Evolutionary conservation across 129 eudicot genomes (phyloP).

Genomic region (Helianthus tuberosus): DNA sequence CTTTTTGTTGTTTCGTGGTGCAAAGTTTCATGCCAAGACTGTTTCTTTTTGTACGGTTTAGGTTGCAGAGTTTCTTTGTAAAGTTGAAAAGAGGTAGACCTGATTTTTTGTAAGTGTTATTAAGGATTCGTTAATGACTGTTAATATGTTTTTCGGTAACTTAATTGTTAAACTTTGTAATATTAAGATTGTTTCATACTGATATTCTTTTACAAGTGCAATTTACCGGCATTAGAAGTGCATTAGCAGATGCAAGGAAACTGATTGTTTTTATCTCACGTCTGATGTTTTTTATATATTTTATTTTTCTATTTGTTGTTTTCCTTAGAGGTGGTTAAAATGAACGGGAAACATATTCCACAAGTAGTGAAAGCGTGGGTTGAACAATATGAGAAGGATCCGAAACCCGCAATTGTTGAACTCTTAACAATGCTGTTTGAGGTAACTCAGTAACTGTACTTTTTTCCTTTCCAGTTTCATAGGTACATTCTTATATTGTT

Average conservation of each 20-base stretch:
- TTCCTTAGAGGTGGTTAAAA: conserved; percentile 69
- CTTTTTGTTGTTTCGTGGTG: background rate
- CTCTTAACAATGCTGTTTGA: conserved; percentile 85
- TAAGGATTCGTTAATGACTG: background rate
- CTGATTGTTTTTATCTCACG: background rate
- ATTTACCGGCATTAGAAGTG: conserved; percentile 10
- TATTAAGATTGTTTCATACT: background rate
- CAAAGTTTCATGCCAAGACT: conserved; percentile 6
- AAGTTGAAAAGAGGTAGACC: background rate
- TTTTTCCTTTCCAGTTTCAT: background rate
- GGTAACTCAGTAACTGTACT: conserved; percentile 43
- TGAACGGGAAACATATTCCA: conserved; percentile 71
- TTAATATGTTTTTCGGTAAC: background rate
- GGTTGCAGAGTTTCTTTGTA: background rate
- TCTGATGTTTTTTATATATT: background rate
- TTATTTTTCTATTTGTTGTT: background rate
- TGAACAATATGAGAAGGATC: conserved; percentile 76
- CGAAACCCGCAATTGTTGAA: conserved; percentile 78
- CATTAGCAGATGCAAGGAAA: conserved; percentile 1
- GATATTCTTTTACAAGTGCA: background rate
- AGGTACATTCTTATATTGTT: background rate
- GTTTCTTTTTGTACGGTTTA: conserved; percentile 1
- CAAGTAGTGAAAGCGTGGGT: conserved; percentile 78
- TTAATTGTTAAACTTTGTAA: background rate
- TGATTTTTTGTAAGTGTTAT: conserved; percentile 1